Percentiles rank a stretch among this genome's conserved stretches.
Evolutionary conservation across 495 filamentous ascomycete genomes (phyloP).

Genomic region (Xylaria bambusicola): DNA sequence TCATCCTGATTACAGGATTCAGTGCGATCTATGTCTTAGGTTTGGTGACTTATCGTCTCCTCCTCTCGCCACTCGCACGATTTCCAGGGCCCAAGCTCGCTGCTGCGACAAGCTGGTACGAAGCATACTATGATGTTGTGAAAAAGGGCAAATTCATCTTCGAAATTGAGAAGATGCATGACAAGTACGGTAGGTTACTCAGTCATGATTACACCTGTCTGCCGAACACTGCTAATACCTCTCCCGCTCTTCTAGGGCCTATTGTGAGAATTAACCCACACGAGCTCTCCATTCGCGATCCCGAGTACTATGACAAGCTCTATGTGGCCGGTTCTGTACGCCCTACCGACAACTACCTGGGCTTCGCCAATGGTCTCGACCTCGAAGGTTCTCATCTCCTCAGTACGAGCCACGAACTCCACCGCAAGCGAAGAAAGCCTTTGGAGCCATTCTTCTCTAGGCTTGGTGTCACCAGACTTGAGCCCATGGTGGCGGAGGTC

Average conservation of each 20-base stretch:
- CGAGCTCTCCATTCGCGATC: slow-evolving; percentile 44
- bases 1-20: background rate
- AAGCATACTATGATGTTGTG: slow-evolving; percentile 19
- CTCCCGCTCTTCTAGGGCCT: slow-evolving; percentile 23
- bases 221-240: background rate
- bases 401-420: slow-evolving; percentile 23
- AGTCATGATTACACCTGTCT: background rate
- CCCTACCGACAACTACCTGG: slow-evolving; percentile 4
- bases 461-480: slow-evolving; percentile 11
- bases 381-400: slow-evolving; percentile 10
- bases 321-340: slow-evolving; percentile 25
- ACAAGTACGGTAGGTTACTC: slow-evolving; percentile 9
- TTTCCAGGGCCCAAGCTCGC: slow-evolving; percentile 25
- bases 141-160: slow-evolving; percentile 17
- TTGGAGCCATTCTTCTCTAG: slow-evolving; percentile 27
- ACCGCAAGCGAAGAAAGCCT: slow-evolving; percentile 20
- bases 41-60: slow-evolving; percentile 33
- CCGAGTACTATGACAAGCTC: slow-evolving; percentile 40
- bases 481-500: slow-evolving; percentile 21
- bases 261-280: slow-evolving; percentile 43
- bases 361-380: background rate
- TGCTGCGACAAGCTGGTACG: slow-evolving; percentile 21
- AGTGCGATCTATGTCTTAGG: background rate
- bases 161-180: slow-evolving; percentile 17
- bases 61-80: slow-evolving; percentile 28